phyloP scores from a whole-genome alignment of 2,329 filamentous ascomycete genomes.

The Paecilomyces variotii region DNA sequence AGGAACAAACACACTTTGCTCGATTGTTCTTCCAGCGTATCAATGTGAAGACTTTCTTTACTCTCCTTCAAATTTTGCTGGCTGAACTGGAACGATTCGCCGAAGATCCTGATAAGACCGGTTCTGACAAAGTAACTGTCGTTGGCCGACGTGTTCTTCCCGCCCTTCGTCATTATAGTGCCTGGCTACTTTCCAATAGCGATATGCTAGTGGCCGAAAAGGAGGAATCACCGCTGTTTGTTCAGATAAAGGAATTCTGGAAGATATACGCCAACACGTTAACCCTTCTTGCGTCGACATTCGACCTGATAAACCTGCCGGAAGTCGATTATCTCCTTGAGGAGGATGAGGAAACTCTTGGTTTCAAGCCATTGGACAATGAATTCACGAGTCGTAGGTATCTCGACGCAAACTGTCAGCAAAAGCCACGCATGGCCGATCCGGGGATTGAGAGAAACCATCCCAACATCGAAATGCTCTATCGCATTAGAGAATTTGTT shows the following conservation, averaged over 20 bases:
- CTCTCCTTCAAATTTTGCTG: constrained; percentile 61
- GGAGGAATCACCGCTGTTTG: constrained; percentile 46
- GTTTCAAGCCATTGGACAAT: constrained; percentile 53
- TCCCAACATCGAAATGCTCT: constrained; percentile 58
- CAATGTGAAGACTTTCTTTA: constrained; percentile 69
- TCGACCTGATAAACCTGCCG: constrained; percentile 49
- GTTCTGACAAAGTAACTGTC: constrained; percentile 46
- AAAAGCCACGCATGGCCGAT: constrained; percentile 49
- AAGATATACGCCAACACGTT: constrained; percentile 56
- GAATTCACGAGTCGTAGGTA: constrained; percentile 46
- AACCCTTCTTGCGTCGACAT: constrained; percentile 51
- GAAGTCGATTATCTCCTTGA: constrained; percentile 56
- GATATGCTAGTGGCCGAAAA: constrained; percentile 46
- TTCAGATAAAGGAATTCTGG: constrained; percentile 56
- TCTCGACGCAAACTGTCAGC: constrained; percentile 33
- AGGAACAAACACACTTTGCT: constrained; percentile 41
- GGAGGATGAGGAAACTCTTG: constrained; percentile 60
- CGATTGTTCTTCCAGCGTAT: constrained; percentile 61
- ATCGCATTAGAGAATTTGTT: constrained; percentile 55
- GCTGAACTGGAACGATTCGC: constrained; percentile 58
- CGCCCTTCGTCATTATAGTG: constrained; percentile 58
- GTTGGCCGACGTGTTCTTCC: constrained; percentile 56
- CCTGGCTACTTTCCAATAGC: constrained; percentile 55
- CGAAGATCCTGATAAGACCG: constrained; percentile 37
- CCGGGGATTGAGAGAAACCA: constrained; percentile 44